Conservation (phyloP, 352 stramenopile genomes). For the Elongisporangium prolatum region DNA sequence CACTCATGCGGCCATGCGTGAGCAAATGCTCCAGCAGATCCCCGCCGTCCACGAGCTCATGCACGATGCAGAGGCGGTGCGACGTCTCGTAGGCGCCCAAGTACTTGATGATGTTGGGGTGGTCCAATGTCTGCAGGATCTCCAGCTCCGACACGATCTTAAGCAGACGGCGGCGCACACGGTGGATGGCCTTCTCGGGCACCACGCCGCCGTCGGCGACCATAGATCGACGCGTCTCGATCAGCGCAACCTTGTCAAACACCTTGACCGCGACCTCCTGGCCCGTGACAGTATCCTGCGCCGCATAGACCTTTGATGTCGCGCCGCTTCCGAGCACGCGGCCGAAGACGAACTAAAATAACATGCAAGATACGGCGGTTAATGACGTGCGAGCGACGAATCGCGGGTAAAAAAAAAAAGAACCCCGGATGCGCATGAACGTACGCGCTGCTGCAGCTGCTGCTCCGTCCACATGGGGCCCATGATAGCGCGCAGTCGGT, state of each 20-base stretch:
- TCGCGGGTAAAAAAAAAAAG: neutral
- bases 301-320: slow-evolving; percentile 74
- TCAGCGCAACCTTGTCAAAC: slow-evolving; percentile 81
- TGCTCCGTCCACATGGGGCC: slow-evolving; percentile 57
- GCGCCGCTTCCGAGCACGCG: slow-evolving; percentile 60
- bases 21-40: slow-evolving; percentile 76
- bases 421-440: slow-evolving; percentile 2
- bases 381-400: neutral
- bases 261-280: slow-evolving; percentile 69
- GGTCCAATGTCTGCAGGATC: slow-evolving; percentile 61
- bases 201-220: slow-evolving; percentile 50
- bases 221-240: slow-evolving; percentile 76
- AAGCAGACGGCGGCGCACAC: slow-evolving; percentile 59
- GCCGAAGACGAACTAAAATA: slow-evolving; percentile 52
- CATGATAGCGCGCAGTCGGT: slow-evolving; percentile 54
- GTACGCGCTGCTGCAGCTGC: slow-evolving; percentile 42
- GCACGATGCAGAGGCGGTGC: slow-evolving; percentile 73
- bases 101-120: slow-evolving; percentile 80
- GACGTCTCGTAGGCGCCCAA: slow-evolving; percentile 72
- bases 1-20: slow-evolving; percentile 64
- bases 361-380: neutral
- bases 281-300: slow-evolving; percentile 41
- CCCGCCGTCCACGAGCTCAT: slow-evolving; percentile 69
- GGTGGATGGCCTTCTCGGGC: slow-evolving; percentile 65
- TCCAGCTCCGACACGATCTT: slow-evolving; percentile 85